These are phyloP conservation scores for Bidens hawaiensis DNA, from an alignment of 140 eudicot species.

Conservation along the genomic window DNA sequence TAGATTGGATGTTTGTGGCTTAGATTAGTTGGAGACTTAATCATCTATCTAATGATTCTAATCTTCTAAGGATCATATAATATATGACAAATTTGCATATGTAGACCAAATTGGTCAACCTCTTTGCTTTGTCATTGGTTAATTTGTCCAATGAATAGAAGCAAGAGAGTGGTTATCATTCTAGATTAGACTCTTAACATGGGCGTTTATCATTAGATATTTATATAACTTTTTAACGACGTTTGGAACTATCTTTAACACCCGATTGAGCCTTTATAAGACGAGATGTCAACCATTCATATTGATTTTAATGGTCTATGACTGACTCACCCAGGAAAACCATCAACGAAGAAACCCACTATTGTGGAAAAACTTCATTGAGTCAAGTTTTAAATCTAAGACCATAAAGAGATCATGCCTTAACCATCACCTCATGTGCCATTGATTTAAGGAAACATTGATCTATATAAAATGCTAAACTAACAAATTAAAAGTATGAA, in stretches of 20 bases:
- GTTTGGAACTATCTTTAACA: no score
- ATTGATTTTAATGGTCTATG: no score
- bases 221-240: no score
- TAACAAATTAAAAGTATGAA: neutral
- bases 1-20: slow-evolving; percentile 16
- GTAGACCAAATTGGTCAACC: neutral
- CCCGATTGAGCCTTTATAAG: no score
- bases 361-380: no score
- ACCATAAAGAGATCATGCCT: no score
- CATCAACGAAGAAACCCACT: no score
- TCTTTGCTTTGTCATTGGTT: slow-evolving; percentile 11
- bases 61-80: neutral
- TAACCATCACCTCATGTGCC: no score
- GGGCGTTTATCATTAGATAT: neutral
- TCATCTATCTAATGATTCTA: slow-evolving; percentile 11
- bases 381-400: no score
- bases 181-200: neutral
- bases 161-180: slow-evolving; percentile 2
- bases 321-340: no score
- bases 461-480: neutral
- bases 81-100: slow-evolving; percentile 16
- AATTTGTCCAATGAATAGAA: slow-evolving; percentile 2
- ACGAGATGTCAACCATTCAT: no score
- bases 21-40: slow-evolving; percentile 4
- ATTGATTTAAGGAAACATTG: neutral